A percentile compares a stretch with the other conserved stretches of the same genome.
These are phyloP conservation scores for Pontederia crassipes DNA, from an alignment of 176 grass and related monocot species.

Conservation along the genomic window DNA sequence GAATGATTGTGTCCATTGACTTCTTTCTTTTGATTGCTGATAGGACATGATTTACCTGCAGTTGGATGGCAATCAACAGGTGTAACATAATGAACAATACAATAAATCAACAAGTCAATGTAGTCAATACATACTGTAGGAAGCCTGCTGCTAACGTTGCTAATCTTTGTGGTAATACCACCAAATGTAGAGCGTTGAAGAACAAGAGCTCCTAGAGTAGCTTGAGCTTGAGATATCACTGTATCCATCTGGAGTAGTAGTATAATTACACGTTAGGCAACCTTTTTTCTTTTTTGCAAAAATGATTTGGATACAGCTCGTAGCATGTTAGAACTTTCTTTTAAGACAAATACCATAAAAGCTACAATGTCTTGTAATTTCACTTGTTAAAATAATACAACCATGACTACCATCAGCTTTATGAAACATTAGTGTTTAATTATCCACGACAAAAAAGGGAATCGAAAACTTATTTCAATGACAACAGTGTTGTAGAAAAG, in stretches of 20 bases:
- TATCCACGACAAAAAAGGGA: too few relatives aligned
- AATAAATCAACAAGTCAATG: not conserved
- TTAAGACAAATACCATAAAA: too few relatives aligned
- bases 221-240: constrained; percentile 96
- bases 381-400: too few relatives aligned
- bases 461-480: too few relatives aligned
- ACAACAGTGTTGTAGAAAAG: too few relatives aligned
- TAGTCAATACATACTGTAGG: constrained; percentile 44
- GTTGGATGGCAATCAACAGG: not conserved
- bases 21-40: constrained; percentile 81
- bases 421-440: too few relatives aligned
- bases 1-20: constrained; percentile 96
- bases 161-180: constrained; percentile 79
- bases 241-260: constrained; percentile 60
- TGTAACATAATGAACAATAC: constrained; percentile 1
- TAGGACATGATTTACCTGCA: constrained; percentile 86
- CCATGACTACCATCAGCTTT: too few relatives aligned
- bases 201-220: constrained; percentile 74
- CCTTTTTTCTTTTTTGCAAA: too few relatives aligned
- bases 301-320: too few relatives aligned
- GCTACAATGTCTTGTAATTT: too few relatives aligned
- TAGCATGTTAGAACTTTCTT: too few relatives aligned
- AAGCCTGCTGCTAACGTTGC: constrained; percentile 82
- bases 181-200: constrained; percentile 89
- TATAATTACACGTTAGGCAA: too few relatives aligned